A percentile compares a stretch with the other conserved stretches of the same genome.
These are phyloP conservation scores for Psilocybe sp. DNA, from an alignment of 768 basidiomycete species.

Conservation along the genomic window DNA sequence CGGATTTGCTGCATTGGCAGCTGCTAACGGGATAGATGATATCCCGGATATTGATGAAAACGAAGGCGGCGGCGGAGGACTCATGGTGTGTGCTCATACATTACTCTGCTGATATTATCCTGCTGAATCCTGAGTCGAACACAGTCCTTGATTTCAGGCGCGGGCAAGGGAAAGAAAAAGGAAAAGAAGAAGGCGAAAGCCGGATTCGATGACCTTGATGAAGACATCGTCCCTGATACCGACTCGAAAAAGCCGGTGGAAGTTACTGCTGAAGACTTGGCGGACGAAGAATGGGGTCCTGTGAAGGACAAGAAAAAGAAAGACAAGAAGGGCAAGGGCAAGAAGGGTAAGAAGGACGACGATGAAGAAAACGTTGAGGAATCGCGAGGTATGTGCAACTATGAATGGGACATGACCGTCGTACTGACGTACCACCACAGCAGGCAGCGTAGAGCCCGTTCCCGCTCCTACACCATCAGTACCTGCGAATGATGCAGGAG, in stretches of 20 bases:
- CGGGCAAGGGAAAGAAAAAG: slow-evolving; percentile 34
- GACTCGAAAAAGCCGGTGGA: slow-evolving; percentile 42
- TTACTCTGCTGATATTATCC: neutral
- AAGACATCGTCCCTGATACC: slow-evolving; percentile 19
- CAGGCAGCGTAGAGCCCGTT: slow-evolving; percentile 19
- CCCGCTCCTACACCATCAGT: slow-evolving; percentile 18
- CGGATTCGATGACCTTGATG: slow-evolving; percentile 26
- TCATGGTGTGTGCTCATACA: slow-evolving; percentile 54
- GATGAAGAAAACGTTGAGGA: slow-evolving; percentile 36
- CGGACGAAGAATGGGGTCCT: slow-evolving; percentile 71
- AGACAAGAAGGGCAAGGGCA: slow-evolving; percentile 56
- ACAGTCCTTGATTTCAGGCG: slow-evolving; percentile 54
- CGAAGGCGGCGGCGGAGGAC: slow-evolving; percentile 68
- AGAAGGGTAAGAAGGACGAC: slow-evolving; percentile 41
- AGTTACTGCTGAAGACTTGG: slow-evolving; percentile 68
- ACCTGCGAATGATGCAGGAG: slow-evolving; percentile 31
- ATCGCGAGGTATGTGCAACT: slow-evolving; percentile 6
- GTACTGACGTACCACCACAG: slow-evolving; percentile 5
- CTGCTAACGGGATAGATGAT: slow-evolving; percentile 42
- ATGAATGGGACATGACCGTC: slow-evolving; percentile 11
- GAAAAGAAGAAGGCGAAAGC: slow-evolving; percentile 57
- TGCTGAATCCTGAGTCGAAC: slow-evolving; percentile 3
- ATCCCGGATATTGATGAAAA: slow-evolving; percentile 43
- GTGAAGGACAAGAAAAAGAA: slow-evolving; percentile 65
- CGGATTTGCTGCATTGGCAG: slow-evolving; percentile 52